These are phyloP conservation scores for Solanum piurae DNA, from an alignment of 257 asterid species.

Conservation along the genomic window DNA sequence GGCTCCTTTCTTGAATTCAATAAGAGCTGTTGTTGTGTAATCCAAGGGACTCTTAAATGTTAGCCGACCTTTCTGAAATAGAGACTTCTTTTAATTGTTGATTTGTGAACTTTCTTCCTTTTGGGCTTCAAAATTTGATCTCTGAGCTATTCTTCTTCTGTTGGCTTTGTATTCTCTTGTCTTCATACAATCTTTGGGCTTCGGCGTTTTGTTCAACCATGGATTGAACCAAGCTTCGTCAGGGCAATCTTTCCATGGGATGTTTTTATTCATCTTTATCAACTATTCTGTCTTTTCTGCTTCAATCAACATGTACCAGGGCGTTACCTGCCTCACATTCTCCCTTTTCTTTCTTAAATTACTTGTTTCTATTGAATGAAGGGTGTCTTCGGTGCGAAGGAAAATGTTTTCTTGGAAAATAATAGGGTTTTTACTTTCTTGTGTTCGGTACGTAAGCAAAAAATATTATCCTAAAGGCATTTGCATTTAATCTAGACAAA, in stretches of 20 bases:
- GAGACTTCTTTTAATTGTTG: neutral
- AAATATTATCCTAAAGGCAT: neutral
- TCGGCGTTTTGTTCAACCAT: neutral
- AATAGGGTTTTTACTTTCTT: neutral
- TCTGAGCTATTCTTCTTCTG: neutral
- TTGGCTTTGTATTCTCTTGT: neutral
- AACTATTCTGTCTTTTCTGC: neutral
- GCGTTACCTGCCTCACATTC: neutral
- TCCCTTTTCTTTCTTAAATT: neutral
- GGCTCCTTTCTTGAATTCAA: neutral
- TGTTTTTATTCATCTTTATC: neutral
- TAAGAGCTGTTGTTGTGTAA: neutral
- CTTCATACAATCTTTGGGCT: neutral
- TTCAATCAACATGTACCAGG: neutral
- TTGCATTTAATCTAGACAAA: neutral
- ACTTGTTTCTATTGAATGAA: neutral
- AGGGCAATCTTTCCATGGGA: neutral
- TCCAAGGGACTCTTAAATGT: neutral
- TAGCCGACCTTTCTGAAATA: neutral
- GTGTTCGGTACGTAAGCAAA: neutral
- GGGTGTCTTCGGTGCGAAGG: neutral
- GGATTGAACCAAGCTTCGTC: neutral
- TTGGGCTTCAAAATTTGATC: neutral
- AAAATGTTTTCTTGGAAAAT: neutral
- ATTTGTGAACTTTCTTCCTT: neutral